Base-by-base conservation (phyloP, 2,329 filamentous ascomycete species). In the Cytospora piceae region DNA sequence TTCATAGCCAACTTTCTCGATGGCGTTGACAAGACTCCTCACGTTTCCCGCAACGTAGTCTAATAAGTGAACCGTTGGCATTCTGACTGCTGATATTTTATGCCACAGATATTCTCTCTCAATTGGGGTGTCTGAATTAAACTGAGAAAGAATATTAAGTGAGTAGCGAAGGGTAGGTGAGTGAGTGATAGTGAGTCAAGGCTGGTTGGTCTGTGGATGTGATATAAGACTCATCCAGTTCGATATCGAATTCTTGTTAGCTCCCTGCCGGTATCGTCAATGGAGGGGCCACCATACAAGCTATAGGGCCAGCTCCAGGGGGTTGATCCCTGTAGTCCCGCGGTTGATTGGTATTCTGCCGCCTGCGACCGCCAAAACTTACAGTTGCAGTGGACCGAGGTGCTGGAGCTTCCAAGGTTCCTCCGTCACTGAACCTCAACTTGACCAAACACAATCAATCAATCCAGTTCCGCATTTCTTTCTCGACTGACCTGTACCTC, bases 11-110 rank as follows among this genome's bases (percentile, higher is more conserved):
- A 94, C 86, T 79, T 95, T 96, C 78, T 99, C 94, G 74, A 99
- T 96, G 73, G 94, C 95, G 82, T 99, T 99, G 75, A 94, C 94
- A 73, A 99, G 86, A 69, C 94, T 97, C 70, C 94, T 90, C 72
- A 99, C 89, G 78, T 99, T 99, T 75, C 95, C 95, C 68, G 95
- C 94, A 71, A 97, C 94, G 77, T 97, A 98, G 81, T 98, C 84
- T 72, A 90, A 79, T 63, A 95, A 80, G 79, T 94, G 86, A 69
- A 94, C 91, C 58, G 85, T 92, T 69, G 91, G 87, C 90, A 93
- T 93, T 59, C 72, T 83, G 73, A 68, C 71, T n/a, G n/a, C 11
- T 49, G 4, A 58, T 53, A 27, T 54, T 34, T 39, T 53, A 32
- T 58, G 24, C 24, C 42, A 24, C 42, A n/a, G 46, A 20, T 17